These are phyloP conservation scores for Berberis vulgaris DNA, from an alignment of 164 flowering plant species.

Conservation along the genomic window DNA sequence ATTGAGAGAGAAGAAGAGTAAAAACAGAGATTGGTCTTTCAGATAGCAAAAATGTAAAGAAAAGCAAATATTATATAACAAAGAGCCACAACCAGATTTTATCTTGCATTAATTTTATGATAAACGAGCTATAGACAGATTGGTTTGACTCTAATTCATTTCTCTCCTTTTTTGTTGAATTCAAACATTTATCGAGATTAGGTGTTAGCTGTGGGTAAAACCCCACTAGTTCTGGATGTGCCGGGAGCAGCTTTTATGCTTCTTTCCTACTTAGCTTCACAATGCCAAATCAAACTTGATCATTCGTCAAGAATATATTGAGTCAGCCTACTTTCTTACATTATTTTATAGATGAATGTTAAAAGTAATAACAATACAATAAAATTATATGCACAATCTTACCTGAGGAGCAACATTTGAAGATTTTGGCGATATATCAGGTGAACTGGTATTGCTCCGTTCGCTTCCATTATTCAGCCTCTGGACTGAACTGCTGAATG, in stretches of 20 bases:
- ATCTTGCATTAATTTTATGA: neutral
- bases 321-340: too few relatives aligned
- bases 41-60: neutral
- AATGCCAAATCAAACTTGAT: too few relatives aligned
- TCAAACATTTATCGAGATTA: too few relatives aligned
- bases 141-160: too few relatives aligned
- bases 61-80: neutral
- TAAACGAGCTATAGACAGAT: neutral
- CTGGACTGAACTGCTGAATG: constrained; percentile 15
- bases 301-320: too few relatives aligned
- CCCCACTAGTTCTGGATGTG: too few relatives aligned
- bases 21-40: neutral
- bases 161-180: too few relatives aligned
- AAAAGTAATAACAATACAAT: too few relatives aligned
- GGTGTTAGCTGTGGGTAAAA: too few relatives aligned
- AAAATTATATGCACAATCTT: neutral
- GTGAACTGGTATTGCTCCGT: constrained; percentile 31
- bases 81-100: neutral
- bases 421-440: constrained; percentile 37
- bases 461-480: constrained; percentile 51
- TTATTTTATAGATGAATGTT: too few relatives aligned
- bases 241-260: too few relatives aligned
- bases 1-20: neutral
- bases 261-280: too few relatives aligned
- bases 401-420: constrained; percentile 47